Evolutionary conservation across 2,329 filamentous ascomycete species (phyloP), one percentile per base, ranked within the genome.

Genomic region (Beauveria sp.): DNA sequence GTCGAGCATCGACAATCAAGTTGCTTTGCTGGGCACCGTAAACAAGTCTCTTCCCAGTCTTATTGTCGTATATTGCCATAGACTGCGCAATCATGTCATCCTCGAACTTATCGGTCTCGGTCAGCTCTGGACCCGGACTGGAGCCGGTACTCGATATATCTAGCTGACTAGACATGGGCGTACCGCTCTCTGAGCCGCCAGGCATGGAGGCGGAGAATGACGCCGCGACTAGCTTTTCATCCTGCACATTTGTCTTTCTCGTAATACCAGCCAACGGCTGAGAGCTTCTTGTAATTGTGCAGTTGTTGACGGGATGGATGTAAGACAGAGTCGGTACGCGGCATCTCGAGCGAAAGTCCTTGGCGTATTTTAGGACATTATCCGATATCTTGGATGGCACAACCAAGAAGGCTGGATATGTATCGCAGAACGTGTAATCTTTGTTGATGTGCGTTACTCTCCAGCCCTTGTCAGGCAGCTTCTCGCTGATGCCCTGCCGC

Each of bases 221-320:
- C 5, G 94, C 91, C 24, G 90, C 88, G 22, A 99, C 87, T 5
- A 99, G 84, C 68, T 92, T 91, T 75, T 99, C 94, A 70, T 99
- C 94, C 72, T 99, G 94, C 37, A 96, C 90, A 69, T 92, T 97
- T 48, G 93, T 86, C 69, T 96, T 94, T 64, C 90, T 86, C 54
- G 89, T 85, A 26, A 97, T 84, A 16, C 94, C 94, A 2, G 93
- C 89, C 61, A 93, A 80, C 0, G 94, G 94, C 71, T 99, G 94
- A 3, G 93, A 96, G 70, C 92, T 96, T 70, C 94, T 84, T 2
- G 93, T 97, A 65, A 99, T 96, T 26, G 92, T 94, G 73, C 94
- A 97, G 72, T 96, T 96, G 72, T 97, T 99, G 68, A 97, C 81
- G 0, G 91, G 91, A 73, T 99, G 94, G n/a, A 97, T 84, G 73